A percentile compares a stretch with the other conserved stretches of the same genome.
phyloP scores from a whole-genome alignment of 139 green algal genomes.

The Gonium pectorale region DNA sequence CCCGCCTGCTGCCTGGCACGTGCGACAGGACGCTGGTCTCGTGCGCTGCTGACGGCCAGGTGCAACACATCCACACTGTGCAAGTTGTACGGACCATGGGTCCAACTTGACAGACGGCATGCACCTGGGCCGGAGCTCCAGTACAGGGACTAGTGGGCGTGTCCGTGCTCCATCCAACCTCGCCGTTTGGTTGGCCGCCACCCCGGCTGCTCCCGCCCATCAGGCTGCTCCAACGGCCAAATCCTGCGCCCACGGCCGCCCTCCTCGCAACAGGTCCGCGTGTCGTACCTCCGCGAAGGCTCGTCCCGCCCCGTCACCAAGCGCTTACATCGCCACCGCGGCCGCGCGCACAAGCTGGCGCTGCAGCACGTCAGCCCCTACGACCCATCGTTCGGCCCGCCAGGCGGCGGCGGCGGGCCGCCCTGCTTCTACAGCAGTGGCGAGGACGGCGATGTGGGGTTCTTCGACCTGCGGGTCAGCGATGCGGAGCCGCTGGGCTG shows the following conservation, averaged over 20 bases:
- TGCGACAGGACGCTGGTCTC: conserved; percentile 58
- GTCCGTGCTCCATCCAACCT: too few species aligned
- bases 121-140: too few species aligned
- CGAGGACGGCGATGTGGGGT: conserved; percentile 68
- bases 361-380: conserved; percentile 3
- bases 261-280: conserved; percentile 32
- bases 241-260: neutral
- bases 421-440: conserved; percentile 59
- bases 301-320: neutral
- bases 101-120: too few species aligned
- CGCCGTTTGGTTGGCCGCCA: too few species aligned
- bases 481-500: neutral
- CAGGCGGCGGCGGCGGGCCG: conserved; percentile 13
- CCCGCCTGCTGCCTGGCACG: conserved; percentile 60
- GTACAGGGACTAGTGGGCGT: too few species aligned
- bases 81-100: too few species aligned
- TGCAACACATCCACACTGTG: too few species aligned
- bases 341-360: conserved; percentile 9
- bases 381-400: neutral
- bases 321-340: conserved; percentile 8
- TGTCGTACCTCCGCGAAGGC: conserved; percentile 35
- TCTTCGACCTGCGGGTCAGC: conserved; percentile 52
- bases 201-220: too few species aligned
- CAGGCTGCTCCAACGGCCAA: neutral
- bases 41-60: conserved; percentile 71